These are phyloP conservation scores for Pichia scutulata DNA, from an alignment of 805 yeast genomes.

Conservation along the genomic window DNA sequence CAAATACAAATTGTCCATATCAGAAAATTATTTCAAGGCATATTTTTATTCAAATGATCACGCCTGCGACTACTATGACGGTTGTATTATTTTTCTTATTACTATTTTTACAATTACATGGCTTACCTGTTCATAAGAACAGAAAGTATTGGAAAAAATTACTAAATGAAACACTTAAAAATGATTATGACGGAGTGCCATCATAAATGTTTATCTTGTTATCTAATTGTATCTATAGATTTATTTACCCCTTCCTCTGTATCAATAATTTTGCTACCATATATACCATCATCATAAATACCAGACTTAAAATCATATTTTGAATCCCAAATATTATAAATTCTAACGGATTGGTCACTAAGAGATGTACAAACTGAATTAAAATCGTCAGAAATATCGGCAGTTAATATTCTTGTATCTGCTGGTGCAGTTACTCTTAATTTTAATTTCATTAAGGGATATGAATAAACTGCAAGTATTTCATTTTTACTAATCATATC, in stretches of 20 bases:
- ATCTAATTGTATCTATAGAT: conserved; percentile 20
- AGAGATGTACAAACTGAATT: conserved; percentile 63
- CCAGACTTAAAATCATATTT: conserved; percentile 29
- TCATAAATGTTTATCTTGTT: conserved; percentile 31
- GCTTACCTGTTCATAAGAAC: conserved; percentile 64
- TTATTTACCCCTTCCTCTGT: conserved; percentile 45
- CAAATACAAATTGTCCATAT: conserved; percentile 73
- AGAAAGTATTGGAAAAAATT: conserved; percentile 58
- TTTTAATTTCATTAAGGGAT: conserved; percentile 51
- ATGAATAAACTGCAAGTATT: conserved; percentile 54
- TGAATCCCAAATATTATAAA: conserved; percentile 64
- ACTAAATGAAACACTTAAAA: conserved; percentile 45
- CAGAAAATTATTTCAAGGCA: conserved; percentile 44
- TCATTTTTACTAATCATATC: conserved; percentile 38
- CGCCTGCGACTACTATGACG: conserved; percentile 60
- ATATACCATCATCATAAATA: conserved; percentile 33
- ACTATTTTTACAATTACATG: conserved; percentile 46
- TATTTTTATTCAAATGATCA: conserved; percentile 53
- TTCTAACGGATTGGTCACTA: conserved; percentile 69
- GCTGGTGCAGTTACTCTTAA: conserved; percentile 42
- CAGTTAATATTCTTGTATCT: conserved; percentile 54
- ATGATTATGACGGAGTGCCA: conserved; percentile 85
- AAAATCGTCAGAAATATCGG: conserved; percentile 59
- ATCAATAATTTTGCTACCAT: conserved; percentile 53
- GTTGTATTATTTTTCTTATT: conserved; percentile 44